These are phyloP conservation scores for Aspergillus spinulosporus DNA, from an alignment of 2,329 filamentous ascomycete species.

Conservation along the genomic window DNA sequence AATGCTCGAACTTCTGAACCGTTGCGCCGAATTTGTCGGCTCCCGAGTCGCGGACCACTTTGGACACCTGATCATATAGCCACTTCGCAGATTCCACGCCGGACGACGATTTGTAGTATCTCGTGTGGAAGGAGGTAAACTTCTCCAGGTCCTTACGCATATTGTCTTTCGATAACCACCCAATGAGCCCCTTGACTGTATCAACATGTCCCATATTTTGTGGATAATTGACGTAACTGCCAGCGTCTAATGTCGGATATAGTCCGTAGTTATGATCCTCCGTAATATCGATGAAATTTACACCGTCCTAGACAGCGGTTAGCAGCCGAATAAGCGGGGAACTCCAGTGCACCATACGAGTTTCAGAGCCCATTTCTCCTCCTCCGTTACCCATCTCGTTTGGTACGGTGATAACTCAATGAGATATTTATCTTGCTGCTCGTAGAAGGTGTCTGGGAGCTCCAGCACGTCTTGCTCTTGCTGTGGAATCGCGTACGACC, in stretches of 20 bases:
- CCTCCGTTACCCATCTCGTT: conserved; percentile 84
- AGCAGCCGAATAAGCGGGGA: conserved; percentile 3
- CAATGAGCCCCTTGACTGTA: conserved; percentile 66
- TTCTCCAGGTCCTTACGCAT: conserved; percentile 77
- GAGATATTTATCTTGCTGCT: conserved; percentile 61
- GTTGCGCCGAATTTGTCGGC: conserved; percentile 66
- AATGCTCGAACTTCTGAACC: conserved; percentile 73
- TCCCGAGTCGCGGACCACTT: conserved; percentile 69
- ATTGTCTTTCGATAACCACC: conserved; percentile 69
- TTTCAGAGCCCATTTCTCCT: conserved; percentile 90
- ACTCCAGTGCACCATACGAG: conserved; percentile 58
- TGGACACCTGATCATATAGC: conserved; percentile 73
- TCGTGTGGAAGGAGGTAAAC: conserved; percentile 60
- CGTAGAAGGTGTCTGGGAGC: conserved; percentile 21
- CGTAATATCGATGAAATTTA: conserved; percentile 94
- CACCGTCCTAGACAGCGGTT: conserved; percentile 63
- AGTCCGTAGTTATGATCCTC: conserved; percentile 61
- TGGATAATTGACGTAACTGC: conserved; percentile 62
- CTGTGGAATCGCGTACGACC: conserved; percentile 33
- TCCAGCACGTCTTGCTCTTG: conserved; percentile 25
- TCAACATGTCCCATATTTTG: conserved; percentile 64
- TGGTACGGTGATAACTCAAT: conserved; percentile 84
- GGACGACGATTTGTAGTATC: conserved; percentile 60
- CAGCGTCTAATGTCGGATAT: conserved; percentile 49
- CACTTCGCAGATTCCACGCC: conserved; percentile 85